Evolutionary conservation across 768 basidiomycete genomes (phyloP).

Genomic region (Naganishia kalamii): DNA sequence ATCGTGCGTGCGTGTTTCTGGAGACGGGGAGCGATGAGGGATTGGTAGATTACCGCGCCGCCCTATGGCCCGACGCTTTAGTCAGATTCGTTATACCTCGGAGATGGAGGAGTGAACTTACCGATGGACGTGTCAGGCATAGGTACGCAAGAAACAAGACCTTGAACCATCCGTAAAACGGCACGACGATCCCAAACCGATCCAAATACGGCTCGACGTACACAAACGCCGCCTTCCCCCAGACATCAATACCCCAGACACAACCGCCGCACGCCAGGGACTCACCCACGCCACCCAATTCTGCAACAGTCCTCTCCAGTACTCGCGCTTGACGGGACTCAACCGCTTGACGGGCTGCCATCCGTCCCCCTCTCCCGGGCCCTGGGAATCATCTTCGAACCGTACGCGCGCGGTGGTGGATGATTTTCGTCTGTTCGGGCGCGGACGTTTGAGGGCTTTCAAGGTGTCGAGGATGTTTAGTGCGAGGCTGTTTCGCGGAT

Average conservation of each 20-base stretch:
- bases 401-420: too few species aligned
- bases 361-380: background rate
- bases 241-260: too few species aligned
- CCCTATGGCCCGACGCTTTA: background rate
- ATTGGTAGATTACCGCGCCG: background rate
- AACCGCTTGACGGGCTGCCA: slow-evolving; percentile 8
- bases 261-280: background rate
- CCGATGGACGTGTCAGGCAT: slow-evolving; percentile 1
- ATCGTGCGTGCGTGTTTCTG: background rate
- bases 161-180: slow-evolving; percentile 1
- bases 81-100: background rate
- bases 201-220: slow-evolving; percentile 1
- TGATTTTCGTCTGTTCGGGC: background rate
- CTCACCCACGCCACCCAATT: slow-evolving; percentile 14
- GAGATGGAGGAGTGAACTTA: background rate
- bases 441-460: background rate
- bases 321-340: background rate
- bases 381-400: too few species aligned
- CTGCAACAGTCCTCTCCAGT: slow-evolving; percentile 5
- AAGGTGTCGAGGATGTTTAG: slow-evolving; percentile 5
- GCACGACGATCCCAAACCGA: background rate
- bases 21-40: background rate
- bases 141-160: slow-evolving; percentile 4
- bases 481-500: background rate
- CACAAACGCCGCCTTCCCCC: background rate